A percentile compares a stretch with the other conserved stretches of the same genome.
phyloP scores from a whole-genome alignment of 345 rosid genomes.

The Ceriops tagal region DNA sequence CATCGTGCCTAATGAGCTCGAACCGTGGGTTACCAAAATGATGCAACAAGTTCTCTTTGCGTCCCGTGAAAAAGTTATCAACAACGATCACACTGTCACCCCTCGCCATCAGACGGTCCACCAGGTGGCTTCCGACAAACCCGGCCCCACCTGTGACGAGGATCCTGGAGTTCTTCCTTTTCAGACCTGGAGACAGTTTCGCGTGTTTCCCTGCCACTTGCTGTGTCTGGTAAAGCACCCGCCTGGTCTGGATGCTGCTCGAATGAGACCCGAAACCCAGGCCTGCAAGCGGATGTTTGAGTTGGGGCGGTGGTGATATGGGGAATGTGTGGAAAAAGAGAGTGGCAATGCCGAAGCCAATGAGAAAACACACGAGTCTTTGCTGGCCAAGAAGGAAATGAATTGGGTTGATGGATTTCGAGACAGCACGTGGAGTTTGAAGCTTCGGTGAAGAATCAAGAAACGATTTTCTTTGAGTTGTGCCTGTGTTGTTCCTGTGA shows the following conservation, averaged over 20 bases:
- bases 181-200: slow-evolving; percentile 55
- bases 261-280: slow-evolving; percentile 19
- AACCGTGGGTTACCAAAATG: slow-evolving; percentile 71
- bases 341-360: slow-evolving; percentile 57
- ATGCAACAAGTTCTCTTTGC: slow-evolving; percentile 66
- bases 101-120: slow-evolving; percentile 67
- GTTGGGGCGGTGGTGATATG: slow-evolving; percentile 8
- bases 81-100: slow-evolving; percentile 79
- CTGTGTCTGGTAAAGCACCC: slow-evolving; percentile 28
- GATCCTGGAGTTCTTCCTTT: slow-evolving; percentile 49
- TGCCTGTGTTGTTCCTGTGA: slow-evolving; percentile 17
- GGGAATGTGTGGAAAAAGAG: slow-evolving; percentile 53
- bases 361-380: slow-evolving; percentile 49
- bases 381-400: slow-evolving; percentile 48
- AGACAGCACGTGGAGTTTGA: not conserved
- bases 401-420: slow-evolving; percentile 22
- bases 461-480: not conserved
- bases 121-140: slow-evolving; percentile 88
- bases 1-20: slow-evolving; percentile 76
- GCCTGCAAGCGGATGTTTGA: slow-evolving; percentile 9
- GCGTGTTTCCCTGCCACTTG: not conserved
- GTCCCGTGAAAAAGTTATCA: slow-evolving; percentile 72
- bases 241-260: slow-evolving; percentile 11
- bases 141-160: slow-evolving; percentile 87
- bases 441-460: not conserved